Percentiles rank a stretch among this genome's conserved stretches.
phyloP scores from a whole-genome alignment of 306 rosid genomes.

The Vigna radiata region DNA sequence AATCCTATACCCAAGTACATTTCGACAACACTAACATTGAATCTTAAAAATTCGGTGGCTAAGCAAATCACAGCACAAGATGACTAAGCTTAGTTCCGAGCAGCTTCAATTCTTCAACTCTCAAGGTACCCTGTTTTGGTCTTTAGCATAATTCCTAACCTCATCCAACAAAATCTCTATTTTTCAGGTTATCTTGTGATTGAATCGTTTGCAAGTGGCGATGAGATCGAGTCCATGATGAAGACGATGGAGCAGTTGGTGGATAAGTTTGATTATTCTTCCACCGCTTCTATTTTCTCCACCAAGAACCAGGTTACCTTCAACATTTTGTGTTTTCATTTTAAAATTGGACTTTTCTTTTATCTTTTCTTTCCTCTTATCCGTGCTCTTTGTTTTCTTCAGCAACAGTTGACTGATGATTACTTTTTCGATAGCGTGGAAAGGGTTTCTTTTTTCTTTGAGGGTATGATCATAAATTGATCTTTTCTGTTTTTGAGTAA shows the following conservation, averaged over 20 bases:
- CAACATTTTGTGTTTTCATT: not conserved
- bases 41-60: not conserved
- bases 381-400: slow-evolving; percentile 9
- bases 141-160: not conserved
- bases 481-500: not conserved
- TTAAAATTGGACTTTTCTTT: not conserved
- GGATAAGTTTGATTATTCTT: slow-evolving; percentile 69
- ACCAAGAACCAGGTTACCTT: slow-evolving; percentile 77
- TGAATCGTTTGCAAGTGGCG: slow-evolving; percentile 69
- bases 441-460: slow-evolving; percentile 83
- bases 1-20: not conserved
- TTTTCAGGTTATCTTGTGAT: slow-evolving; percentile 77
- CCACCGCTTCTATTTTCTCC: slow-evolving; percentile 88
- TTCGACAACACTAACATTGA: not conserved
- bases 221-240: slow-evolving; percentile 71
- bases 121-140: slow-evolving; percentile 54
- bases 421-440: slow-evolving; percentile 83
- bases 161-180: not conserved
- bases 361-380: slow-evolving; percentile 9
- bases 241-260: slow-evolving; percentile 82
- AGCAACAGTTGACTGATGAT: slow-evolving; percentile 68
- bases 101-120: slow-evolving; percentile 72
- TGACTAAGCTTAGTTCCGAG: slow-evolving; percentile 59
- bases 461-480: slow-evolving; percentile 54
- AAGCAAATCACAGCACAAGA: slow-evolving; percentile 4